Base-by-base conservation (phyloP, 768 basidiomycete genomes). In the Auriscalpium vulgare region DNA sequence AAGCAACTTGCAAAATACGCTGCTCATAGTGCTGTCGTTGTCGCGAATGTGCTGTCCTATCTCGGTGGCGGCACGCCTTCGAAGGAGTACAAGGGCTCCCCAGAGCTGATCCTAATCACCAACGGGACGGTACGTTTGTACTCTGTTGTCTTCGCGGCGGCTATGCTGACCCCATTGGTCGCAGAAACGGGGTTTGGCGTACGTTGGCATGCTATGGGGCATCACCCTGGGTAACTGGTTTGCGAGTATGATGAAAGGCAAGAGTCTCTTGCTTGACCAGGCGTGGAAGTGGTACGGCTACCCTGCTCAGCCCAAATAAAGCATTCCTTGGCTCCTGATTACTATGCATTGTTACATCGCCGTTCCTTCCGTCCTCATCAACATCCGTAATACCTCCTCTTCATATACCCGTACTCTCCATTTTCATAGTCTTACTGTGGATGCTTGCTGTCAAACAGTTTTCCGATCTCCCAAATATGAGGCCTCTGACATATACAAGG, bases 1-100 rank as follows among this genome's bases (percentile, higher is more conserved):
- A 85, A 85, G 59, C 82, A 77, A 60, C 69, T 68, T 0, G 71
- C 66, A 23, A 85, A 86, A 64, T 71, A 69, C 2, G 19, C 45
- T 1, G 61, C 60, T 4, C 85, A 87, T 56, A 63, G 60, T 5
- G 38, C 60, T 1, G 54, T 84, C 43, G 69, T 80, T 46, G 70
- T 68, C 4, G 66, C 72, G 43, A 87, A 87, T 53, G 65, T 83
- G 13, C 21, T 80, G 1, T 67, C 67, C 38, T 62, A 78, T 51
- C 68, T 83, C 38, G 65, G 66, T 16, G 76, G 74, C 52, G 66
- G 63, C 29, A 51, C 66, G 60, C 65, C 53, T 11, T 51, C 71
- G 55, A 74, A 71, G 45, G 59, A 59, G 17, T 83, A 84, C 64
- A 73, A 76, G 54, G 77, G 78, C 23, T 70, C 69, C 14, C 38